A percentile compares a stretch with the other conserved stretches of the same genome.
Evolutionary conservation across 257 asterid species (phyloP).

Genomic region (Fraxinus anomala): DNA sequence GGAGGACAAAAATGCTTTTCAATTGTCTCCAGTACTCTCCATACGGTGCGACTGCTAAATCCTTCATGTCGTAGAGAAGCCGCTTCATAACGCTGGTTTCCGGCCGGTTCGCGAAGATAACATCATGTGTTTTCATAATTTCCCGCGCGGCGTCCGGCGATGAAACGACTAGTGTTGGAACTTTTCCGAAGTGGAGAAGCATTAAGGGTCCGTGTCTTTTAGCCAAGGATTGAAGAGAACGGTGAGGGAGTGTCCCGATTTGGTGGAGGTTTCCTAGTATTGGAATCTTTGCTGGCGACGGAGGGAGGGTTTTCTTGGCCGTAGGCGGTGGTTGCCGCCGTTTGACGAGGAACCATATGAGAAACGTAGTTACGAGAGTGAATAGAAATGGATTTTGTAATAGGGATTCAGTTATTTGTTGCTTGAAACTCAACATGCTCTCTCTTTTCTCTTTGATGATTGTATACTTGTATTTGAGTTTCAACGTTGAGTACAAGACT

Average conservation of each 20-base stretch:
- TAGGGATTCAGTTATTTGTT: not conserved
- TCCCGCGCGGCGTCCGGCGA: slow-evolving; percentile 17
- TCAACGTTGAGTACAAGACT: not conserved
- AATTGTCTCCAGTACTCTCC: slow-evolving; percentile 25
- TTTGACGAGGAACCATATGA: slow-evolving; percentile 10
- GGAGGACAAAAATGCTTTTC: slow-evolving; percentile 21
- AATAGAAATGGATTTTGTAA: slow-evolving; percentile 5
- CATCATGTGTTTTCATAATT: slow-evolving; percentile 26
- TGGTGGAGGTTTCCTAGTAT: slow-evolving; percentile 24
- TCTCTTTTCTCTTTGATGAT: not conserved
- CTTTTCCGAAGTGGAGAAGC: slow-evolving; percentile 20
- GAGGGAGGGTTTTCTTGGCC: slow-evolving; percentile 1
- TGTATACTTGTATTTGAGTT: not conserved
- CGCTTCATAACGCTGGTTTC: not conserved
- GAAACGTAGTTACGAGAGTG: not conserved
- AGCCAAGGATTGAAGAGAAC: slow-evolving; percentile 10
- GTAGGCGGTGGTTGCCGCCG: not conserved
- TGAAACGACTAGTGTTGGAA: slow-evolving; percentile 19
- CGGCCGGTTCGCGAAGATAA: slow-evolving; percentile 8
- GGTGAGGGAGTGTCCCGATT: slow-evolving; percentile 20
- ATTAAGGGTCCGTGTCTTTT: slow-evolving; percentile 20
- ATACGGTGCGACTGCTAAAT: slow-evolving; percentile 16
- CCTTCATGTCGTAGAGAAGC: slow-evolving; percentile 16
- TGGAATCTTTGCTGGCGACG: slow-evolving; percentile 24
- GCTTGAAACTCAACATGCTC: not conserved